Evolutionary conservation across 1,284 basidiomycete species (phyloP).

Genomic region (Fomitopsis palustris): DNA sequence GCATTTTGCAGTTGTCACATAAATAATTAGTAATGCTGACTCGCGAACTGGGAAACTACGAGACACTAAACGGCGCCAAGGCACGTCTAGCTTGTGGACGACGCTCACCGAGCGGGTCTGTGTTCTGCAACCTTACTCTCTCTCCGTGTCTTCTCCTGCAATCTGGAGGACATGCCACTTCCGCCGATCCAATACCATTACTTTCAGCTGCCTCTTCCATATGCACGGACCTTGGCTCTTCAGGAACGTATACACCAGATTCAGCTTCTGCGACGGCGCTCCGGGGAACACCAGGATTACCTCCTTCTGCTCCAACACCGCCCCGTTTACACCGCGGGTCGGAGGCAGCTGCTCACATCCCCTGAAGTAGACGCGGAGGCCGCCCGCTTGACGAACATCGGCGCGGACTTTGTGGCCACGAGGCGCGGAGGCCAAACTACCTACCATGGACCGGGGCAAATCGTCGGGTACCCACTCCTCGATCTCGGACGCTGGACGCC

Average conservation of each 20-base stretch:
- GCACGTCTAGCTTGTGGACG: background rate
- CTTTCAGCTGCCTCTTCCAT: constrained; percentile 72
- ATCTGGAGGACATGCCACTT: background rate
- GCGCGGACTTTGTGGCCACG: constrained; percentile 86
- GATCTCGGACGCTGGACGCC: constrained; percentile 62
- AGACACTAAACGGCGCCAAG: too few species aligned
- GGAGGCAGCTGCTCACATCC: constrained; percentile 62
- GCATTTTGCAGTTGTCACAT: too few species aligned
- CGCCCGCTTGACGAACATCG: constrained; percentile 63
- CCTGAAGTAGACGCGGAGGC: constrained; percentile 65
- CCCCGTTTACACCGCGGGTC: constrained; percentile 92
- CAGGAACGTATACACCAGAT: constrained; percentile 68
- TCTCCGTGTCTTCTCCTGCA: background rate
- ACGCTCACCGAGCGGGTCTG: background rate
- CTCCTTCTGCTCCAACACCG: constrained; percentile 80
- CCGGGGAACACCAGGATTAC: constrained; percentile 53
- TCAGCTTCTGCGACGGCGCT: constrained; percentile 51
- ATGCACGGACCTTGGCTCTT: constrained; percentile 63
- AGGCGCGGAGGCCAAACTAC: constrained; percentile 92
- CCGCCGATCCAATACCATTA: constrained; percentile 76
- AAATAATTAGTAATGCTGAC: background rate
- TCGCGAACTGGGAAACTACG: background rate
- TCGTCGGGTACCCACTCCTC: constrained; percentile 93
- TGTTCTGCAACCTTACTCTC: background rate
- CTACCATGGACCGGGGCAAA: constrained; percentile 96